Evolutionary conservation across 2,329 filamentous ascomycete species (phyloP).

Genomic region (Fusarium nelsonii): DNA sequence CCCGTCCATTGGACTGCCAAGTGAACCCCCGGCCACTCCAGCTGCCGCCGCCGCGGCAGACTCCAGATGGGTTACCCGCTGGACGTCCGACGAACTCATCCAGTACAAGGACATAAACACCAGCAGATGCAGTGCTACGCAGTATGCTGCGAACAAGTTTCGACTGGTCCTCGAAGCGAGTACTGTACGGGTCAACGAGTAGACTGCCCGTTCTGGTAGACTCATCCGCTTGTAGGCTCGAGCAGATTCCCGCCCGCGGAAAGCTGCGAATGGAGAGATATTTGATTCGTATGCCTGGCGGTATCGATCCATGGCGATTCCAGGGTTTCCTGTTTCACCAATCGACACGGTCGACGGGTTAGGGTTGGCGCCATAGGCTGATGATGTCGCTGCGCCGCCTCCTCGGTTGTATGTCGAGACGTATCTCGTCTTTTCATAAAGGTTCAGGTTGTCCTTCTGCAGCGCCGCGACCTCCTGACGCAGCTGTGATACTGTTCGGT

Average conservation of each 20-base stretch:
- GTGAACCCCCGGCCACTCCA: slow-evolving; percentile 57
- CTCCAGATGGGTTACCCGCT: slow-evolving; percentile 70
- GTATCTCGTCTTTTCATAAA: slow-evolving; percentile 98
- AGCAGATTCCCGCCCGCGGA: slow-evolving; percentile 91
- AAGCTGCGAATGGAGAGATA: slow-evolving; percentile 94
- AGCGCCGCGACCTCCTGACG: slow-evolving; percentile 91
- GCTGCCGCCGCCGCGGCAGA: slow-evolving; percentile 60
- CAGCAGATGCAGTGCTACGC: slow-evolving; percentile 86
- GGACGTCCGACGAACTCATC: slow-evolving; percentile 77
- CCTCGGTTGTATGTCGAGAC: slow-evolving; percentile 91
- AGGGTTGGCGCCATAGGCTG: slow-evolving; percentile 76
- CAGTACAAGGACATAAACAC: slow-evolving; percentile 90
- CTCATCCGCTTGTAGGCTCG: slow-evolving; percentile 94
- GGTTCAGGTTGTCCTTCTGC: slow-evolving; percentile 93
- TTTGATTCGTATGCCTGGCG: slow-evolving; percentile 93
- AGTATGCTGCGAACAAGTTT: slow-evolving; percentile 94
- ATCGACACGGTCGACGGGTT: slow-evolving; percentile 79
- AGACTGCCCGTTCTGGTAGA: slow-evolving; percentile 88
- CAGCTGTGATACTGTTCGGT: slow-evolving; percentile 84
- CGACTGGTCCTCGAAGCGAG: slow-evolving; percentile 89
- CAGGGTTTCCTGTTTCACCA: slow-evolving; percentile 68
- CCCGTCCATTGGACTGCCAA: slow-evolving; percentile 47
- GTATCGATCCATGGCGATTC: slow-evolving; percentile 84
- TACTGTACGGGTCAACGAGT: slow-evolving; percentile 90
- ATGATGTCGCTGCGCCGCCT: slow-evolving; percentile 69